These are phyloP conservation scores for Neoboletus subvelutipes DNA, from an alignment of 768 basidiomycete species.

Conservation along the genomic window DNA sequence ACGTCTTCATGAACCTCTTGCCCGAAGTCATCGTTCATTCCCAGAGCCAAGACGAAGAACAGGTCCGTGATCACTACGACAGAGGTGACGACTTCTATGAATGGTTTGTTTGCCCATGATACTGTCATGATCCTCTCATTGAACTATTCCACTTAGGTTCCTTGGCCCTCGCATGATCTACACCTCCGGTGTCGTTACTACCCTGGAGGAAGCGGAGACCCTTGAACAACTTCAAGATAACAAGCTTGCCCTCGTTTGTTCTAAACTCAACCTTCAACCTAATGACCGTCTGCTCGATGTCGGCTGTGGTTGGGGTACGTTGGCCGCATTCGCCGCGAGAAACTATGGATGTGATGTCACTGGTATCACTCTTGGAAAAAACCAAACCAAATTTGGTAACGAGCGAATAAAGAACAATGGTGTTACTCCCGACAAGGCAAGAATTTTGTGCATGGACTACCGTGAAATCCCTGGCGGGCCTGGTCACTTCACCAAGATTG, in stretches of 20 bases:
- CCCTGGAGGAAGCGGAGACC: constrained; percentile 70
- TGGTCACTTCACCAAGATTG: constrained; percentile 89
- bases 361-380: constrained; percentile 88
- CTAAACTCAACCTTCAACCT: constrained; percentile 88
- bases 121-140: background rate
- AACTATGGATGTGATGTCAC: constrained; percentile 97
- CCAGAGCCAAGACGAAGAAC: constrained; percentile 89
- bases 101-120: constrained; percentile 46
- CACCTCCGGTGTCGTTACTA: constrained; percentile 85
- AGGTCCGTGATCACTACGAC: constrained; percentile 95
- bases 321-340: constrained; percentile 92
- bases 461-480: constrained; percentile 79
- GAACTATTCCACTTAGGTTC: constrained; percentile 54
- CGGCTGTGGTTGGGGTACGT: constrained; percentile 96
- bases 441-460: constrained; percentile 92
- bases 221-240: constrained; percentile 97
- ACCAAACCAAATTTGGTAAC: constrained; percentile 92
- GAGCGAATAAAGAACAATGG: constrained; percentile 83
- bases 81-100: constrained; percentile 95
- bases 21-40: constrained; percentile 96
- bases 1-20: constrained; percentile 81
- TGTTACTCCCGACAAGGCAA: constrained; percentile 66
- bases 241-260: constrained; percentile 94
- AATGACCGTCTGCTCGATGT: constrained; percentile 82
- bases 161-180: constrained; percentile 96